A percentile compares a stretch with the other conserved stretches of the same genome.
Evolutionary conservation across 1,139 yeast genomes (phyloP).

Genomic region (Fermentozyma sake): DNA sequence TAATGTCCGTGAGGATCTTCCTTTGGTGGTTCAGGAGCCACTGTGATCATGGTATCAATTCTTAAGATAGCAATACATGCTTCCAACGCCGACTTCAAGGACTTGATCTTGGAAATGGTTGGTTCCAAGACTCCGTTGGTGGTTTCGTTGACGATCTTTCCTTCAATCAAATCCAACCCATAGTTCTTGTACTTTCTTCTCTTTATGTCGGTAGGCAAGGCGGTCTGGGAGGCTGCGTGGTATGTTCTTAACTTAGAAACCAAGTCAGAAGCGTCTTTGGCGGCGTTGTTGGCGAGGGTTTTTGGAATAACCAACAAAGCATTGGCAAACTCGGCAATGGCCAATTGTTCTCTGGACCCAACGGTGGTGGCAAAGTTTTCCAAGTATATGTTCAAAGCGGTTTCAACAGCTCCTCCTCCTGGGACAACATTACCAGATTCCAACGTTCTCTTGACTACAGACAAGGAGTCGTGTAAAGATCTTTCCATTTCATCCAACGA

Average conservation of each 20-base stretch:
- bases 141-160: conserved; percentile 85
- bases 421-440: conserved; percentile 96
- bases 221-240: conserved; percentile 92
- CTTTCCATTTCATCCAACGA: conserved; percentile 98
- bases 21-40: conserved; percentile 91
- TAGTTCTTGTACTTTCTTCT: conserved; percentile 82
- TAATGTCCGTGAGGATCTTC: conserved; percentile 81
- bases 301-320: conserved; percentile 91
- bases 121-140: conserved; percentile 92
- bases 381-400: conserved; percentile 89
- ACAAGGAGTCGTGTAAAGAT: conserved; percentile 88
- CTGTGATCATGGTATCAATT: conserved; percentile 97
- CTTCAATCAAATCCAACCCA: conserved; percentile 88
- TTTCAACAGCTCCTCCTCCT: conserved; percentile 98
- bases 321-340: conserved; percentile 94
- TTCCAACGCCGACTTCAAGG: conserved; percentile 92
- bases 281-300: conserved; percentile 95
- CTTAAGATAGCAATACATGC: conserved; percentile 97
- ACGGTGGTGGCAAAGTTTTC: conserved; percentile 98
- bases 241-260: conserved; percentile 94
- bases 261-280: conserved; percentile 92
- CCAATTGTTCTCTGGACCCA: conserved; percentile 96
- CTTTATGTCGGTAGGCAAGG: conserved; percentile 75
- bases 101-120: conserved; percentile 84
- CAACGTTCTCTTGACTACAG: conserved; percentile 92